These are phyloP conservation scores for Carex kokanica DNA, from an alignment of 176 grass and related monocot genomes.

Conservation along the genomic window DNA sequence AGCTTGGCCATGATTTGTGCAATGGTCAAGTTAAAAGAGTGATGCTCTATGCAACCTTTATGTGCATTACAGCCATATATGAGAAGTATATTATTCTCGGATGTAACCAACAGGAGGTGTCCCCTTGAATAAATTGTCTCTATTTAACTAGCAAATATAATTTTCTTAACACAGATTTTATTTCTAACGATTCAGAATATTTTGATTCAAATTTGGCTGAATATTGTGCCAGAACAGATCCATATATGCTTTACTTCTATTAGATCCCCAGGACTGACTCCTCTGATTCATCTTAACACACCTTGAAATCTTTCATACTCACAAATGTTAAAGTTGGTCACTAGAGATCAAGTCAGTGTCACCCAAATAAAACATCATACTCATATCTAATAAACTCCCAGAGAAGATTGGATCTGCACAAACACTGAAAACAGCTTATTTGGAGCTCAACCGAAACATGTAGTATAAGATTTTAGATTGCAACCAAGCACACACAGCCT, in stretches of 20 bases:
- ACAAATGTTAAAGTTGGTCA: not conserved
- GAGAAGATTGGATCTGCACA: not conserved
- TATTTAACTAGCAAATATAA: not conserved
- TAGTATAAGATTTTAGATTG: not conserved
- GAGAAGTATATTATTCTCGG: not conserved
- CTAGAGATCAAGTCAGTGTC: not conserved
- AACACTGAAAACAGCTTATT: not conserved
- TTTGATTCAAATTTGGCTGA: not conserved
- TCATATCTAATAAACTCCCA: not conserved
- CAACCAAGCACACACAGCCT: slow-evolving; percentile 12
- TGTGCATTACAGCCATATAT: not conserved
- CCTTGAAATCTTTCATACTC: not conserved
- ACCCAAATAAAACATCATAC: slow-evolving; percentile 3
- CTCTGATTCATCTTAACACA: not conserved
- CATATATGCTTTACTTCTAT: not conserved
- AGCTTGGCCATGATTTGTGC: not conserved
- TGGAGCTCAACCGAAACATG: not conserved
- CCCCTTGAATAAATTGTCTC: not conserved
- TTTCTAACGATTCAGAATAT: not conserved
- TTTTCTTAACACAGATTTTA: not conserved
- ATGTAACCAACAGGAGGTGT: not conserved
- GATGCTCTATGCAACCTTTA: not conserved
- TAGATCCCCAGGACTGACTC: not conserved
- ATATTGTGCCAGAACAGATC: not conserved
- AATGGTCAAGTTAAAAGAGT: not conserved